These are phyloP conservation scores for Mycena metata DNA, from an alignment of 768 basidiomycete species.

Conservation along the genomic window DNA sequence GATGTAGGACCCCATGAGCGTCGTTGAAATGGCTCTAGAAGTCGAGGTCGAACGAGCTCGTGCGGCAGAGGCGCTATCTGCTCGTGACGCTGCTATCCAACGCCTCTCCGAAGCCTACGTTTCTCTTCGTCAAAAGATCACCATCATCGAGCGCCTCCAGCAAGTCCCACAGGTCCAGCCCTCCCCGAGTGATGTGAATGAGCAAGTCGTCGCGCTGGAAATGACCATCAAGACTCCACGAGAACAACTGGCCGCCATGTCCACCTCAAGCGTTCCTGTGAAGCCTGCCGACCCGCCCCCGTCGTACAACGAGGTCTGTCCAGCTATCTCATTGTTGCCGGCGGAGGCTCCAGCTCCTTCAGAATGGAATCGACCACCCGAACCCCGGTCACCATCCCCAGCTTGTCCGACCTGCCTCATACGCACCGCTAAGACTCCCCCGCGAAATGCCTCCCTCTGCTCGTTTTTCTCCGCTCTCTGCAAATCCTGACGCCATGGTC, in stretches of 20 bases:
- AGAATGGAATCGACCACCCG: constrained; percentile 37
- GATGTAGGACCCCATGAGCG: constrained; percentile 60
- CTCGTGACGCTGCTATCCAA: constrained; percentile 72
- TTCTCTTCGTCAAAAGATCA: constrained; percentile 72
- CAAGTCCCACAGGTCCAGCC: constrained; percentile 51
- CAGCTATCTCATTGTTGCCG: background rate
- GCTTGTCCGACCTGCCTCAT: constrained; percentile 31
- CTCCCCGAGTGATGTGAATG: constrained; percentile 43
- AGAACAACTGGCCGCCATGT: constrained; percentile 51
- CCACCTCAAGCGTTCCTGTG: constrained; percentile 38
- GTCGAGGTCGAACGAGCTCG: constrained; percentile 66
- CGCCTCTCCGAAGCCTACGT: constrained; percentile 71
- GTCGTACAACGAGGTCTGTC: constrained; percentile 35
- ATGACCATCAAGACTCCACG: constrained; percentile 54
- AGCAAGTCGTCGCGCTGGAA: constrained; percentile 56
- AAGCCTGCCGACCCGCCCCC: constrained; percentile 54
- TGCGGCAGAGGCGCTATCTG: constrained; percentile 69
- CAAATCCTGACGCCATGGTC: background rate
- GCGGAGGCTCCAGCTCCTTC: constrained; percentile 2
- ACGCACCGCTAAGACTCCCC: constrained; percentile 24
- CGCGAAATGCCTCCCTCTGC: constrained; percentile 22
- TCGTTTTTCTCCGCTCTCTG: constrained; percentile 2
- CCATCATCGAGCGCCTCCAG: constrained; percentile 63
- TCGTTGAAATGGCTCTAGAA: constrained; percentile 68
- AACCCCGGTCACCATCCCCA: constrained; percentile 25